Conservation (phyloP, 345 rosid genomes). For the Aegle marmelos region DNA sequence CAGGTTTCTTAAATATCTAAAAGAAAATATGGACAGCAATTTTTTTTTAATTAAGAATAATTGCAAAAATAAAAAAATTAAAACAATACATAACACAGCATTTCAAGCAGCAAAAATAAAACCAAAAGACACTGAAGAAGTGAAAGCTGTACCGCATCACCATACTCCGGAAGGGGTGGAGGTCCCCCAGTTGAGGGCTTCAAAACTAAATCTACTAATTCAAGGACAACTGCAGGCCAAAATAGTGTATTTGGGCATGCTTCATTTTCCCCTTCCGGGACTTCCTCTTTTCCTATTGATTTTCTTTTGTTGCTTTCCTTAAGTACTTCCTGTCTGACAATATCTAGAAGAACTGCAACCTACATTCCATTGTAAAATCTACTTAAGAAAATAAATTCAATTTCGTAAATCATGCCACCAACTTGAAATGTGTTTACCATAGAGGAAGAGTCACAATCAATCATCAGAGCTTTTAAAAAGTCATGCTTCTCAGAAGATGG, state of each 20-base stretch:
- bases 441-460: constrained; percentile 58
- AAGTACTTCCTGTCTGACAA: constrained; percentile 51
- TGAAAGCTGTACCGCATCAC: constrained; percentile 57
- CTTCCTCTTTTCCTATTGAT: constrained; percentile 15
- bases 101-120: not conserved
- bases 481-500: constrained; percentile 61
- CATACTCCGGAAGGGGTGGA: constrained; percentile 70
- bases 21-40: too few relatives aligned
- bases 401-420: constrained; percentile 8
- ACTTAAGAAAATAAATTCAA: constrained; percentile 10
- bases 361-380: constrained; percentile 24
- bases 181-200: constrained; percentile 82
- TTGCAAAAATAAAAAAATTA: too few relatives aligned
- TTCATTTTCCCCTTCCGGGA: constrained; percentile 24
- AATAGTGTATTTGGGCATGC: constrained; percentile 18
- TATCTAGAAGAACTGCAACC: constrained; percentile 84
- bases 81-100: not conserved
- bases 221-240: constrained; percentile 49
- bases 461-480: constrained; percentile 59
- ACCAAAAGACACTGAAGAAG: not conserved
- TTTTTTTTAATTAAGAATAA: too few relatives aligned
- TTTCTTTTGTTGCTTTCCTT: constrained; percentile 31
- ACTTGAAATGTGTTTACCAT: constrained; percentile 53
- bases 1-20: too few relatives aligned
- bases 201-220: constrained; percentile 71